Evolutionary conservation across 208 protist genomes (phyloP), one percentile per base, ranked within the genome.

Genomic region (Trypanosoma rangeli): DNA sequence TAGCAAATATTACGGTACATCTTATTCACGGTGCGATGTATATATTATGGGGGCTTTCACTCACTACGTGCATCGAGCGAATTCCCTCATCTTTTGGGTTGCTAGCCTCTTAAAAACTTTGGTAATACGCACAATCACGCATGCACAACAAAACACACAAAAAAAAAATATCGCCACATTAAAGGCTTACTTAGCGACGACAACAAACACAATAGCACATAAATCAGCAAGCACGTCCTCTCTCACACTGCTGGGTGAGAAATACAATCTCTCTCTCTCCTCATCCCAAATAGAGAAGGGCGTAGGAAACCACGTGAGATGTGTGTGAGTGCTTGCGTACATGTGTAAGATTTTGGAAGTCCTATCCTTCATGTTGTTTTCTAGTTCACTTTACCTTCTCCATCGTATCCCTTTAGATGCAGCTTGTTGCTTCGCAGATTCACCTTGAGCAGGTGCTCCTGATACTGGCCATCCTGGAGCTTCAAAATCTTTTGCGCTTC

Each of bases 371-470:
- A 26, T 24, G 52, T 76, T 78, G 60, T 78, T 81, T 8, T 28
- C 53, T 76, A 80, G 60, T 80, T 81, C 5, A 81, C 46, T 29
- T 82, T 77, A 68, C 71, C 84, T 64, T 90, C 80, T 28, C 92
- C 92, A 80, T 97, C 92, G 74, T 92, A 97, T 22, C 92, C 92
- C 81, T 94, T 97, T 22, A 87, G 79, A 76, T 97, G 92, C 44
- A 97, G 76, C 55, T 93, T 90, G 68, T 95, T 97, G 5, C 56
- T 83, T 55, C 87, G 85, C 60, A 94, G 66, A 69, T 79, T 79
- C 22, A 95, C 85, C 50, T 80, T 81, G 29, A 97, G 75, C 60
- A 91, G 76, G 7, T 83, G 63, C 3, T 80, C 63, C 20, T 93
- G 78, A 18, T 75, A 84, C 20, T 83, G 74, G 18, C 54, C 80